These are phyloP conservation scores for Pythium insidiosum DNA, from an alignment of 352 stramenopile species.

Conservation along the genomic window DNA sequence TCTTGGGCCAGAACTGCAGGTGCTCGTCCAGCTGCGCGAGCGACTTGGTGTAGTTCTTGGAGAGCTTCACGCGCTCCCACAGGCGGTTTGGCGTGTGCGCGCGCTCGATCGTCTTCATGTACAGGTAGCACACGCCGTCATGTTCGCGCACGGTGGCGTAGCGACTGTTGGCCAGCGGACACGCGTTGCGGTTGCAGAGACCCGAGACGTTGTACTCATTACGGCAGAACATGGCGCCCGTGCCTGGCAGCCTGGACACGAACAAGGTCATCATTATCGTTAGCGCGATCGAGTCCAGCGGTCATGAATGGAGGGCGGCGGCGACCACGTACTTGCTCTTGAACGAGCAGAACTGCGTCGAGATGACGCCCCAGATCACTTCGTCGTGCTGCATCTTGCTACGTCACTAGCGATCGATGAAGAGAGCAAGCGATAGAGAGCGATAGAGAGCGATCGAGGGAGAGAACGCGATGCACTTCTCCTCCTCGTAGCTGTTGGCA, in stretches of 20 bases:
- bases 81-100: conserved; percentile 98
- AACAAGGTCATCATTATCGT: too few relatives aligned
- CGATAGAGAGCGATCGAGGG: background rate
- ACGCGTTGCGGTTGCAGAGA: conserved; percentile 94
- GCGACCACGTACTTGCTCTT: too few relatives aligned
- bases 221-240: conserved; percentile 95
- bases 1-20: conserved; percentile 98
- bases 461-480: background rate
- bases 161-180: conserved; percentile 95
- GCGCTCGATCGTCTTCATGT: conserved; percentile 99
- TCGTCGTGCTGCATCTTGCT: conserved; percentile 94
- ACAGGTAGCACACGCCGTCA: conserved; percentile 92
- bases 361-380: conserved; percentile 99
- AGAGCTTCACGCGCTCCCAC: conserved; percentile 98
- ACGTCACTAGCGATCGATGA: too few relatives aligned
- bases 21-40: conserved; percentile 93
- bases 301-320: too few relatives aligned
- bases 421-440: background rate
- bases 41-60: conserved; percentile 96
- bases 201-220: conserved; percentile 98
- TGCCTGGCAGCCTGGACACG: conserved; percentile 58
- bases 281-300: too few relatives aligned
- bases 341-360: conserved; percentile 98
- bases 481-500: background rate
- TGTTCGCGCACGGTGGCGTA: conserved; percentile 99